These are phyloP conservation scores for Cyberlindnera samutprakarnensis DNA, from an alignment of 805 yeast genomes.

Conservation along the genomic window DNA sequence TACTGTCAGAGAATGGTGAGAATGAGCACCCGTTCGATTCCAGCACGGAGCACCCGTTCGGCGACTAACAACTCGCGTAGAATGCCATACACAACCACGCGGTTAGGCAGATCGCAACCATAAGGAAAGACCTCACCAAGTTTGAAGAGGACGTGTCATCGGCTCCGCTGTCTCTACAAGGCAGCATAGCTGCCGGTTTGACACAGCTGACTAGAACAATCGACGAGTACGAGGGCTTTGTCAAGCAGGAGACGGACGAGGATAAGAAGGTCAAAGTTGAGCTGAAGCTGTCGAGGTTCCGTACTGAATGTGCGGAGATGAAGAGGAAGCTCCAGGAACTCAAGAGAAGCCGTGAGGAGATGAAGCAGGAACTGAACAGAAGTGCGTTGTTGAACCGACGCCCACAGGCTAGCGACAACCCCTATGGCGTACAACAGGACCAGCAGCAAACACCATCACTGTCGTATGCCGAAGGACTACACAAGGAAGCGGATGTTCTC, in stretches of 20 bases:
- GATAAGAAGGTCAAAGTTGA: slow-evolving; percentile 50
- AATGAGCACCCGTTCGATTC: no score
- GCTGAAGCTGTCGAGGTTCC: slow-evolving; percentile 54
- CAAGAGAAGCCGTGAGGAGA: slow-evolving; percentile 28
- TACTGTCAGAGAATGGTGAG: no score
- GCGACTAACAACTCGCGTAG: slow-evolving; percentile 28
- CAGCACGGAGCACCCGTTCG: no score
- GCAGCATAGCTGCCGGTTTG: slow-evolving; percentile 72
- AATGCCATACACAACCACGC: slow-evolving; percentile 89
- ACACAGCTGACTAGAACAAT: slow-evolving; percentile 71
- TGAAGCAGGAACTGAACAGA: slow-evolving; percentile 31
- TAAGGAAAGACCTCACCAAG: slow-evolving; percentile 58
- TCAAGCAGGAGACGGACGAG: slow-evolving; percentile 49
- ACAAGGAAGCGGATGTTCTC: slow-evolving; percentile 58
- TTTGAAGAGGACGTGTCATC: slow-evolving; percentile 61
- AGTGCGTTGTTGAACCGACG: slow-evolving; percentile 37
- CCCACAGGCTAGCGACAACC: slow-evolving; percentile 13
- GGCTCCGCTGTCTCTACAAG: slow-evolving; percentile 71
- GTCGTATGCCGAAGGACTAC: slow-evolving; percentile 47
- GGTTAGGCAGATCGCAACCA: slow-evolving; percentile 68
- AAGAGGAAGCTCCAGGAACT: slow-evolving; percentile 26
- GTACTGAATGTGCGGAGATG: slow-evolving; percentile 27
- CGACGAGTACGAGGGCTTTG: slow-evolving; percentile 53
- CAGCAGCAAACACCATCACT: neutral
- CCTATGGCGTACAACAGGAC: slow-evolving; percentile 20